Evolutionary conservation across 148 eudicot genomes (phyloP), one percentile per base, ranked within the genome.

Genomic region (Nyssa sinensis): DNA sequence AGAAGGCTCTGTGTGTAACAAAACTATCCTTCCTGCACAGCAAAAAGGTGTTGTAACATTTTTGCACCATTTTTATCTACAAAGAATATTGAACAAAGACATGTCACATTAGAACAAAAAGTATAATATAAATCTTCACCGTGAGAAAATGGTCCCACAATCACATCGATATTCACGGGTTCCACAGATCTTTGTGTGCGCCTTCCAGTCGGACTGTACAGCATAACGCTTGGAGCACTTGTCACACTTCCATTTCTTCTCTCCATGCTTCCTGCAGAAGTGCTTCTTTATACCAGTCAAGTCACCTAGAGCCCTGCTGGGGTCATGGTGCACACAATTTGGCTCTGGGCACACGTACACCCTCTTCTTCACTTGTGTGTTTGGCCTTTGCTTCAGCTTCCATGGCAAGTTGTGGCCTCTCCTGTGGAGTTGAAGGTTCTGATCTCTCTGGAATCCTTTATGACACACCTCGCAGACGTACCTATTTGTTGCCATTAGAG

Each of bases 201-300:
- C 86, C 51, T 84, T 84, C 86, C 86, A 84, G 39, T 84, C 86
- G 0, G 86, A 80, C 69, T 84, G 86, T 0, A 84, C 86, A 12
- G 83, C 86, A 30, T 80, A 84, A 30, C 83, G 83, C 74, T 84
- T 84, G 7, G 83, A 80, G 79, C 86, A 80, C 64, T 82, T 82
- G 39, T 78, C 85, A 21, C 85, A 82, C 73, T 82, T 82, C 85
- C 85, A 82, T 19, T 78, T 82, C 74, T 82, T 82, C 66, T 82
- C 85, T 0, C 85, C 85, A n/a, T 82, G 85, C 66, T 82, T 82
- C 34, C 85, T 74, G 58, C 76, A 82, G 58, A 78, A 82, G 76
- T 83, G 83, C 67, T 83, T 83, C 73, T 84, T 84, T 7, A 84
- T 84, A n/a, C 86, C 86, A 5, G 86, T 84, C 16, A 84, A 47